Evolutionary conservation across 108 stramenopile genomes (phyloP), one percentile per base, ranked within the genome.

Genomic region (Stephanodiscus minutulus): DNA sequence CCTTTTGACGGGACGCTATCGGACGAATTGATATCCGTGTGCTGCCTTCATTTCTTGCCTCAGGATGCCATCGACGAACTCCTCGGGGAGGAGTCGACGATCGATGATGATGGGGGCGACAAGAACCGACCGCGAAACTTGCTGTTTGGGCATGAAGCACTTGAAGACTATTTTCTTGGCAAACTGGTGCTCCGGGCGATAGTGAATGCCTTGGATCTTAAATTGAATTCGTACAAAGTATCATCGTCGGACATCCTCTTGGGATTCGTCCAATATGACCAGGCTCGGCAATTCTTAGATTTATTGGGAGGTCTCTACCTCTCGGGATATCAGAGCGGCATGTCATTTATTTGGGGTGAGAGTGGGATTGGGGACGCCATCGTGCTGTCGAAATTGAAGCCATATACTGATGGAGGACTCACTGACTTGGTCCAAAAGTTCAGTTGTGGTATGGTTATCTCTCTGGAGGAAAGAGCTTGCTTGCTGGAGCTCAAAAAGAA

Each of bases 151-250:
- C 22, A 62, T 1, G 81, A 82, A 53, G 70, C 73, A 7, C 56
- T 82, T 13, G 74, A 82, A 37, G 90, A 93, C 75, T 85, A 69
- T 52, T 93, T 86, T 73, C 76, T 91, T 41, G 89, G 92, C 1
- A 82, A 86, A 17, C 74, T 93, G 17, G 89, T 88, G 11, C 81
- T 86, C 17, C 56, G 74, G 25, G 54, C 87, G 6, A 64, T 94
- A 24, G 64, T 84, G 20, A 62, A 69, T 22, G 81, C 82, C 24
- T 73, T 88, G 33, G 50, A 72, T 18, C 25, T 43, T 59, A 85
- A 87, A 68, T 29, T 66, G 20, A 60, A 47, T 41, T 49, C 28
- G 12, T 68, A 72, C 71, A 77, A 69, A 59, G 65, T 57, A 17
- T 57, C 22, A 29, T 73, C 49, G 15, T 17, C 21, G 17, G 35